phyloP scores from a whole-genome alignment of 1,139 yeast genomes.

The Suhomyces kunorum region DNA sequence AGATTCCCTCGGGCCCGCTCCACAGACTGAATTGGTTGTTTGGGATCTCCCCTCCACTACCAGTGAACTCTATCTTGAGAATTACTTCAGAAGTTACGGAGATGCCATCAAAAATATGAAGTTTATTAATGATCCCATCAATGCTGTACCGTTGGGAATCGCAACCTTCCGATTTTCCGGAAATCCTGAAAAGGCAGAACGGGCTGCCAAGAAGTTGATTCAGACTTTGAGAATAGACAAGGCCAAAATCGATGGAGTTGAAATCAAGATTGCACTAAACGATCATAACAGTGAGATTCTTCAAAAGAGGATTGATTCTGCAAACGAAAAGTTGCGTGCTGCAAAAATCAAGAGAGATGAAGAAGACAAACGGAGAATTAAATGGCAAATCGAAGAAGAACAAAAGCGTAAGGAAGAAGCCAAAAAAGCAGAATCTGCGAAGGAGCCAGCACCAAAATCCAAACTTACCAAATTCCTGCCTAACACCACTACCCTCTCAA shows the following conservation, averaged over 20 bases:
- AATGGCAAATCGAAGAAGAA: conserved; percentile 25
- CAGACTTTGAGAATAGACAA: conserved; percentile 28
- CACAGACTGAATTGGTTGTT: conserved; percentile 67
- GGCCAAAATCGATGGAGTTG: conserved; percentile 44
- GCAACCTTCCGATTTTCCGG: conserved; percentile 69
- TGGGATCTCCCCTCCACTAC: conserved; percentile 59
- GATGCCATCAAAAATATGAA: conserved; percentile 53
- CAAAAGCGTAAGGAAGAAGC: conserved; percentile 23
- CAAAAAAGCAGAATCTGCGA: conserved; percentile 10
- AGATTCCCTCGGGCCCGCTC: conserved; percentile 75
- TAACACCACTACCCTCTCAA: conserved; percentile 40
- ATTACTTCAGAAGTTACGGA: conserved; percentile 63
- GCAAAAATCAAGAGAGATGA: conserved; percentile 20
- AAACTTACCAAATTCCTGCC: conserved; percentile 22
- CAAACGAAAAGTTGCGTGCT: conserved; percentile 33
- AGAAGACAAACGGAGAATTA: conserved; percentile 30
- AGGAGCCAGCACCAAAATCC: conserved; percentile 11
- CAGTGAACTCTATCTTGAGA: conserved; percentile 50
- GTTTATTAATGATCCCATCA: conserved; percentile 66
- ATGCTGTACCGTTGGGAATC: conserved; percentile 80
- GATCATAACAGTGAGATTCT: conserved; percentile 37
- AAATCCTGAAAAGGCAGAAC: conserved; percentile 53
- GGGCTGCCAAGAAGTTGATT: conserved; percentile 38
- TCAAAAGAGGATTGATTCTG: conserved; percentile 30
- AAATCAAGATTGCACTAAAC: conserved; percentile 39